phyloP scores from a whole-genome alignment of 257 asterid genomes.

The Salvia miltiorrhiza region DNA sequence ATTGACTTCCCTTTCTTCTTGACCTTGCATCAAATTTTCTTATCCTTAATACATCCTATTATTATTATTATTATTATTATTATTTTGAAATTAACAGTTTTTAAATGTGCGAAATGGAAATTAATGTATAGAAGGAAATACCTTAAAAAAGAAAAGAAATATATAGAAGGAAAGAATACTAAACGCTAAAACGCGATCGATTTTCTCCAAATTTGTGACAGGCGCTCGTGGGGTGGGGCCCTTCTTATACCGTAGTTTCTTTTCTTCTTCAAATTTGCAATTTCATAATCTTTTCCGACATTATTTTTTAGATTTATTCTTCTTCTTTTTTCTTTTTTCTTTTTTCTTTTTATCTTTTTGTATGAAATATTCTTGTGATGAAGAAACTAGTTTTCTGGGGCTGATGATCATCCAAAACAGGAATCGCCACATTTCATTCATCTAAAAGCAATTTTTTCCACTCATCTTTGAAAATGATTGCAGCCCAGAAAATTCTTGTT shows the following conservation, averaged over 20 bases:
- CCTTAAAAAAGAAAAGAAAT: no score
- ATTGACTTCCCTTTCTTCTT: no score
- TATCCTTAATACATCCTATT: no score
- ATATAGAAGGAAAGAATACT: no score
- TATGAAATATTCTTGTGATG: background rate
- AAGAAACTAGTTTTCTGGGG: background rate
- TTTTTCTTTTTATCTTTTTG: no score
- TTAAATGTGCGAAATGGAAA: no score
- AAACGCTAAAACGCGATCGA: constrained; percentile 14
- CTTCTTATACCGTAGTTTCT: background rate
- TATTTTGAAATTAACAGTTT: no score
- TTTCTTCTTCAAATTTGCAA: background rate
- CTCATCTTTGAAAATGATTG: constrained; percentile 19
- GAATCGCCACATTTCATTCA: background rate
- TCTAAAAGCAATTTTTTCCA: background rate
- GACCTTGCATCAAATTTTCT: no score
- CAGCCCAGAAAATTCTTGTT: constrained; percentile 10
- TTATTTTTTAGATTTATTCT: background rate
- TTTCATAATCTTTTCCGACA: background rate
- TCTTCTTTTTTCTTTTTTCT: background rate
- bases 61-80: no score
- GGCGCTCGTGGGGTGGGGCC: background rate
- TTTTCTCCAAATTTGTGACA: background rate
- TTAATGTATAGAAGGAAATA: no score
- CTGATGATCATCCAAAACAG: constrained; percentile 8